Percentiles rank a stretch among this genome's conserved stretches.
phyloP scores from a whole-genome alignment of 2,329 filamentous ascomycete genomes.

The Ceratocystiopsis brevicomis region DNA sequence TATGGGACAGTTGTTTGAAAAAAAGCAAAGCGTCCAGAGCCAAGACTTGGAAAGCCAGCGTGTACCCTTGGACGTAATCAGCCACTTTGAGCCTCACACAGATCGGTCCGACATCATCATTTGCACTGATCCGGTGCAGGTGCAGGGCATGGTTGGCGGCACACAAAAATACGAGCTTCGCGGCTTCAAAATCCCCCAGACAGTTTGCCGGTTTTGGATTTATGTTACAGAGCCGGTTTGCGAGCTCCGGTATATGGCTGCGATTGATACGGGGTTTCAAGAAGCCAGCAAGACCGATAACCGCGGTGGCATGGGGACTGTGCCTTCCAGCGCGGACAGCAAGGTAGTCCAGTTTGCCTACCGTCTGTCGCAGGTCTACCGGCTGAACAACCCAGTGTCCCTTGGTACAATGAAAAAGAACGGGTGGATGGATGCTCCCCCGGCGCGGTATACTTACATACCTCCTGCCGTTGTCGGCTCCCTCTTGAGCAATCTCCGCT shows the following conservation, averaged over 20 bases:
- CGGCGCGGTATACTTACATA: constrained; percentile 34
- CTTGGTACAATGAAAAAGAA: constrained; percentile 31
- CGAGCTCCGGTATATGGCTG: constrained; percentile 40
- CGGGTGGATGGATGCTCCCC: constrained; percentile 30
- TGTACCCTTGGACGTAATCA: constrained; percentile 29
- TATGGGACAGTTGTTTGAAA: too few species aligned
- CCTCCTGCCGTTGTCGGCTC: constrained; percentile 38
- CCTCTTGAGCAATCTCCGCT: constrained; percentile 37
- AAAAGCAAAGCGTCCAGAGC: constrained; percentile 4
- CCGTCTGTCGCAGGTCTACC: constrained; percentile 37
- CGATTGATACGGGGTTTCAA: constrained; percentile 25
- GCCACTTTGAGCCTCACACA: constrained; percentile 27
- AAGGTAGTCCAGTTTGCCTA: constrained; percentile 26
- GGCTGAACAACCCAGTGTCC: constrained; percentile 39
- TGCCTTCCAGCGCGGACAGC: constrained; percentile 27
- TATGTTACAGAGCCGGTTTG: constrained; percentile 28
- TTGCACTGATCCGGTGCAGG: constrained; percentile 26
- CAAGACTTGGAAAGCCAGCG: constrained; percentile 29
- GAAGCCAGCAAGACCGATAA: constrained; percentile 27
- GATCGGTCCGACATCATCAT: constrained; percentile 35
- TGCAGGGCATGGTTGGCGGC: constrained; percentile 30
- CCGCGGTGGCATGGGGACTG: constrained; percentile 28
- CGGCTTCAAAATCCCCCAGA: constrained; percentile 32
- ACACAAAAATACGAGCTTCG: constrained; percentile 36
- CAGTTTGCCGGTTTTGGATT: constrained; percentile 43